Evolutionary conservation across 352 stramenopile genomes (phyloP), one percentile per base, ranked within the genome.

Genomic region (Phytophthora parvispora): DNA sequence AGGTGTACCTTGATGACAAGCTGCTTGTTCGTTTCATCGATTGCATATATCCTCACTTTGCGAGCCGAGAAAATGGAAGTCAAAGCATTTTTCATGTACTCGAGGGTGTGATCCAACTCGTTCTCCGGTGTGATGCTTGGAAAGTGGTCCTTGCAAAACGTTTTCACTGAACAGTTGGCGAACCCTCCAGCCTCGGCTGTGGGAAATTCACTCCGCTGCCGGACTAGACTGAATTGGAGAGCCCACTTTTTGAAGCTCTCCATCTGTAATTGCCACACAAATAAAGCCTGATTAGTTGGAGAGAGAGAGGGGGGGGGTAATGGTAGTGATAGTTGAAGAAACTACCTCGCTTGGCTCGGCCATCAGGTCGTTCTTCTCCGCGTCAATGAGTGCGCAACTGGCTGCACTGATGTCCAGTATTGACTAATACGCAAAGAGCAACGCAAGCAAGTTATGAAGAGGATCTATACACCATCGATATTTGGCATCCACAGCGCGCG

Each of bases 171-270:
- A 67, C 71, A 83, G 24, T 82, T 88, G 0, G 87, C 83, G 28
- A 90, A 75, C 4, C 81, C 82, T 28, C 74, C 80, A 4, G 72
- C 58, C 8, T 78, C 65, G 4, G 74, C 56, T 13, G 72, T 77
- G 20, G 78, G 74, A 25, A 75, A 68, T 54, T 78, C 67, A 45
- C 67, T 68, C 53, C 83, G 79, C 13, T 88, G 74, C 2, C 55
- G 76, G 2, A 86, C 72, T 1, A 90, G 52, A 40, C 75, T 79
- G 63, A 90, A 93, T 53, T 92, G 84, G 16, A 92, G 64, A 0
- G 87, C 78, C 84, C 87, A 95, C 43, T 83, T 81, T 56, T 89
- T 92, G 59, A 89, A 93, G 60, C 84, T 95, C 50, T 90, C 84
- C 15, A 80, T 86, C 82, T 89, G n/a, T 24, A 32, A 49, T 55